Conservation (phyloP, 768 basidiomycete genomes). For the Tulasnella sp. region DNA sequence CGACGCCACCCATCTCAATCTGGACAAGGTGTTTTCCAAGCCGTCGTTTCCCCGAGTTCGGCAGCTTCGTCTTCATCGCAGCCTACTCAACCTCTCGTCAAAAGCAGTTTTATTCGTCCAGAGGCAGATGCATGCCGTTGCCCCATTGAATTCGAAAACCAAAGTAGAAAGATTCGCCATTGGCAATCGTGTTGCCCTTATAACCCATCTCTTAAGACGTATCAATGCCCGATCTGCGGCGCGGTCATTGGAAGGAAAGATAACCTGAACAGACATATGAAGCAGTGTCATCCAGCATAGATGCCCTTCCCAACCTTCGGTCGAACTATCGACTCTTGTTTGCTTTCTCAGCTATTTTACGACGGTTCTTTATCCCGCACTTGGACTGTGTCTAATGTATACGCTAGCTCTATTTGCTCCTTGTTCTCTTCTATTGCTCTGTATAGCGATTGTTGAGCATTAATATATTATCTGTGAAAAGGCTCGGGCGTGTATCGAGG, state of each 20-base stretch:
- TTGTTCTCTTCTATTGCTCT: too few species aligned
- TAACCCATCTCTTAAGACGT: neutral
- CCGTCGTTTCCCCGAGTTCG: neutral
- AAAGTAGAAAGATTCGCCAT: neutral
- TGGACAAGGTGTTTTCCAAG: neutral
- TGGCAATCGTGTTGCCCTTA: neutral
- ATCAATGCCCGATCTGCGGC: neutral
- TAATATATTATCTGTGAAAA: too few species aligned
- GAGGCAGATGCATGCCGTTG: neutral
- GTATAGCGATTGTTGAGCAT: too few species aligned
- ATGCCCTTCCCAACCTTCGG: too few species aligned
- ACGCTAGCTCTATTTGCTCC: too few species aligned
- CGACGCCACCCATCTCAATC: neutral
- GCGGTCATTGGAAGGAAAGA: neutral
- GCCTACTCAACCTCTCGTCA: neutral
- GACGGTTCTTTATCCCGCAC: too few species aligned
- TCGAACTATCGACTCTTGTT: too few species aligned
- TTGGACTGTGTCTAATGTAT: too few species aligned
- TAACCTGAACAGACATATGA: neutral
- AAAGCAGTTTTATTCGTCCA: neutral
- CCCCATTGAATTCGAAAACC: neutral
- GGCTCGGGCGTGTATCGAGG: too few species aligned
- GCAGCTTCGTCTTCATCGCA: neutral
- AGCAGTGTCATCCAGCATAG: neutral
- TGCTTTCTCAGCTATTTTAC: too few species aligned